Base-by-base conservation (phyloP, 352 stramenopile species). In the Blastocystis sp. region DNA sequence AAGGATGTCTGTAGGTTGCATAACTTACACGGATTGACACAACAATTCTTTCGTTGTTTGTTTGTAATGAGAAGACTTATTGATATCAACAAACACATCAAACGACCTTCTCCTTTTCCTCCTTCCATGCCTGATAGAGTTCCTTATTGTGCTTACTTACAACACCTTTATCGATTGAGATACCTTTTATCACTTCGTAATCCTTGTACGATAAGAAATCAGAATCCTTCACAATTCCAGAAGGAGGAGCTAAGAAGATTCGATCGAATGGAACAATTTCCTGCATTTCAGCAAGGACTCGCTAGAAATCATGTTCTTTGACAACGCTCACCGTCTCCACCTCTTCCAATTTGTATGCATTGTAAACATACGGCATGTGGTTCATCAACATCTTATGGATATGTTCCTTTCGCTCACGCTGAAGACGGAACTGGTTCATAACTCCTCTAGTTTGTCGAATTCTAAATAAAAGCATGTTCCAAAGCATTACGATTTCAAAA, bases 291-390 rank as follows among this genome's bases (percentile, higher is more conserved):
- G 12, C 42, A 32, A 80, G 43, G 0, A 80, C 69, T 19, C 69
- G 42, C 51, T 80, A 69, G n/a, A 43, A 29, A 39, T 69, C 14
- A 69, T 5, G 2, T 6, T 21, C 59, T n/a, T 24, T 24, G 4
- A 19, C 24, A 21, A 43, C 14, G 5, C 24, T 21, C 24, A 69
- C 59, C 14, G 59, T 63, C 69, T 80, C 69, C 43, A 80, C 69
- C n/a, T 80, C 69, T 39, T 80, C 69, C 69, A 63, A 35, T 39
- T 80, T 80, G 42, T 80, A 80, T 21, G 69, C 35, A 39, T 80
- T 80, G 39, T 51, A 51, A 19, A 80, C 29, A 37, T 80, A 80
- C 14, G 46, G 12, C 69, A 80, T 80, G 24, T 80, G 49, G 16
- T 24, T 29, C 16, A 58, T 21, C 14, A 80, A 39, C 69, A 80